phyloP scores from a whole-genome alignment of 2,329 filamentous ascomycete genomes.

The Fonsecaea multimorphosa region DNA sequence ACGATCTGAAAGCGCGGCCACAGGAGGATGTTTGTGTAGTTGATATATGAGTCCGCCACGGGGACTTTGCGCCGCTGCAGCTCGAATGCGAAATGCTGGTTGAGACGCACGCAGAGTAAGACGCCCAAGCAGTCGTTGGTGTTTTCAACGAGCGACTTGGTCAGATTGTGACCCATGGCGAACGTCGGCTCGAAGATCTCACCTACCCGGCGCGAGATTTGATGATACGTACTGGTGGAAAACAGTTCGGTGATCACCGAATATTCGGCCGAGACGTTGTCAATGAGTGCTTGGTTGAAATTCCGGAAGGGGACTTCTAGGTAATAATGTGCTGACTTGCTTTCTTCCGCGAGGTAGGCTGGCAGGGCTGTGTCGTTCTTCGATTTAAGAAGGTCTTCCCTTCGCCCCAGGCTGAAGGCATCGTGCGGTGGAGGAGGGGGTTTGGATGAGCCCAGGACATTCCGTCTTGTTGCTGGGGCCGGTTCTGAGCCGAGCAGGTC shows the following conservation, averaged over 20 bases:
- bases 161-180: conserved; percentile 76
- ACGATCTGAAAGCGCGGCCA: conserved; percentile 95
- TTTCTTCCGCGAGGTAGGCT: conserved; percentile 89
- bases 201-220: conserved; percentile 80
- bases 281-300: conserved; percentile 90
- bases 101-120: conserved; percentile 88
- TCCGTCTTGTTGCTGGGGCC: conserved; percentile 66
- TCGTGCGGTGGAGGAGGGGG: conserved; percentile 65
- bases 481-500: conserved; percentile 84
- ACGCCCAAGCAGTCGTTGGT: conserved; percentile 86
- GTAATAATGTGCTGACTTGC: conserved; percentile 83
- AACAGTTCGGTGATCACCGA: conserved; percentile 93
- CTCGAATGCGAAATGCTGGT: conserved; percentile 93
- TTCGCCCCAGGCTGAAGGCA: conserved; percentile 84
- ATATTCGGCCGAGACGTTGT: conserved; percentile 94
- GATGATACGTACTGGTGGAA: conserved; percentile 71
- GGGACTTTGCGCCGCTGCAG: conserved; percentile 90
- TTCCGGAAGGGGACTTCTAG: conserved; percentile 90
- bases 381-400: conserved; percentile 79
- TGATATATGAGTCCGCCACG: conserved; percentile 87
- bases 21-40: conserved; percentile 91
- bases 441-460: conserved; percentile 50
- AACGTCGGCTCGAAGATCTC: conserved; percentile 92
- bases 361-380: conserved; percentile 76
- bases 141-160: conserved; percentile 75